A percentile compares a stretch with the other conserved stretches of the same genome.
Conservation (phyloP, 768 basidiomycete genomes). For the Russula vinacea region DNA sequence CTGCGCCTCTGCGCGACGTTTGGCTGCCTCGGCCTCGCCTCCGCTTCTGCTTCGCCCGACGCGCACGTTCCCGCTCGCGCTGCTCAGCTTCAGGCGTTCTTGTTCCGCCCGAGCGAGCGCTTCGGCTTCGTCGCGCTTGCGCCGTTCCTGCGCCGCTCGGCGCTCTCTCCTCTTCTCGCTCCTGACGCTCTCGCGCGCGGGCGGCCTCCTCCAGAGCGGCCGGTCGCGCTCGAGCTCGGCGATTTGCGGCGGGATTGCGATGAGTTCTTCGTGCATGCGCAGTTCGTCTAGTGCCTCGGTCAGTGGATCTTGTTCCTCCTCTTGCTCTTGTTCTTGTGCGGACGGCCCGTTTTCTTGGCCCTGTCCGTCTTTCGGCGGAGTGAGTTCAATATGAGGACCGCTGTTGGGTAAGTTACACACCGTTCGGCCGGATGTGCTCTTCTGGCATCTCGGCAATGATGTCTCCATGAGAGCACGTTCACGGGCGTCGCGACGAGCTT, state of each 20-base stretch:
- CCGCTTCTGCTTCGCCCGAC: constrained; percentile 10
- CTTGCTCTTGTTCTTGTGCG: too few relatives aligned
- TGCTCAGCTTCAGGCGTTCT: constrained; percentile 30
- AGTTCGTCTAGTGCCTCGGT: constrained; percentile 31
- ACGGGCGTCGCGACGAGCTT: constrained; percentile 39
- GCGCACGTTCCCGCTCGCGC: constrained; percentile 34
- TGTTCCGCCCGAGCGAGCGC: constrained; percentile 37
- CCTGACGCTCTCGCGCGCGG: constrained; percentile 32
- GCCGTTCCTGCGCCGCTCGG: constrained; percentile 32
- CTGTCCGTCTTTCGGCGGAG: background rate
- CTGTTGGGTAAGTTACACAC: background rate
- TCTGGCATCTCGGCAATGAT: constrained; percentile 33
- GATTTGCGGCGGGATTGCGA: constrained; percentile 67
- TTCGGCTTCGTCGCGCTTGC: constrained; percentile 37
- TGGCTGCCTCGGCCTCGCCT: constrained; percentile 30
- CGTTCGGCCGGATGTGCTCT: constrained; percentile 8
- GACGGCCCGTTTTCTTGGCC: background rate
- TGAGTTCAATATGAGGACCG: background rate
- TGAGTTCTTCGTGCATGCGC: constrained; percentile 40
- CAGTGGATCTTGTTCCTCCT: constrained; percentile 12
- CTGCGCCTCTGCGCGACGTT: constrained; percentile 46
- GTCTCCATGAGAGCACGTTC: constrained; percentile 45
- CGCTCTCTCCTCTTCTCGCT: constrained; percentile 33
- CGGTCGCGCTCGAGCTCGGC: constrained; percentile 63
- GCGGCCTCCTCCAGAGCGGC: constrained; percentile 58